Evolutionary conservation across 768 basidiomycete genomes (phyloP), one percentile per base, ranked within the genome.

Genomic region (Mycena floridula): DNA sequence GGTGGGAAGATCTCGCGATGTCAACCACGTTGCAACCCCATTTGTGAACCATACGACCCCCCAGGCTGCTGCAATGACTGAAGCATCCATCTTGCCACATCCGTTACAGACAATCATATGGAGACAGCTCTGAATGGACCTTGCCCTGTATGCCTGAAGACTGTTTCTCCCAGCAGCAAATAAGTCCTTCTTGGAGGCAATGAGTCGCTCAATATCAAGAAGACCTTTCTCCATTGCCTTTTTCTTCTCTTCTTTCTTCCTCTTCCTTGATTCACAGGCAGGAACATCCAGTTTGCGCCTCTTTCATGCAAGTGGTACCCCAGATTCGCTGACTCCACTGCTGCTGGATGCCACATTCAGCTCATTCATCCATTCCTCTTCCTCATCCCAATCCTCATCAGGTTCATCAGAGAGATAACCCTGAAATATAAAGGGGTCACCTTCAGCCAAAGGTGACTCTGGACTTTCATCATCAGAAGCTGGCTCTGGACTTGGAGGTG

Each of bases 41-140:
- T 44, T 38, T 11, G 53, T 28, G 24, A 63, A 51, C 45, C 54
- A 25, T 24, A 49, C 37, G 1, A 57, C 54, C 21, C 62, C 64
- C 60, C 61, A 65, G 16, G 53, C 58, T 18, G 63, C 61, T 8
- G 60, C 60, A 9, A 24, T 22, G 39, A 55, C 44, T 7, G 63
- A 63, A 23, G 62, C 59, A 32, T 48, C 44, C 8, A 54, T 59
- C n/a, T 23, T 24, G 8, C 25, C 40, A 20, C 48, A 37, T 13
- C 45, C 26, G 40, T 64, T 63, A 5, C 59, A 50, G 5, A 66
- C 49, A 3, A 66, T 53, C 55, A 67, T 56, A n/a, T 40, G 45
- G 54, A 50, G 13, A 22, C 11, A n/a, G 39, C 52, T 53, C 32
- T 56, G 44, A 26, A 64, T 60, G 32, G 53, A 42, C 20, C 46